These are phyloP conservation scores for Papiliotrema fonsecae DNA, from an alignment of 1,284 basidiomycete species.

Conservation along the genomic window DNA sequence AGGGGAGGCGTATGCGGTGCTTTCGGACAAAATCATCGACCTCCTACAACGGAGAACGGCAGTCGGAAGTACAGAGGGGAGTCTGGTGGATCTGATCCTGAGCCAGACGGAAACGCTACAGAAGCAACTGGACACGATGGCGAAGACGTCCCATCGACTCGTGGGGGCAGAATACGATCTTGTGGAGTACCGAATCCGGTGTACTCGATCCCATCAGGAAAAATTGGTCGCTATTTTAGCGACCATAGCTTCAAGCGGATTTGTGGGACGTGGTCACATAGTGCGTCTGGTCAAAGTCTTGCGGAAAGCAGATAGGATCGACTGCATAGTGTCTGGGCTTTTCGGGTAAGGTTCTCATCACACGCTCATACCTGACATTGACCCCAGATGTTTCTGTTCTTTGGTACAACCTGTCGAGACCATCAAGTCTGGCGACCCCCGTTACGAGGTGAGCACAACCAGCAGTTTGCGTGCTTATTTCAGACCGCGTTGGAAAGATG, in stretches of 20 bases:
- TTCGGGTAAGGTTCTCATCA: constrained; percentile 14
- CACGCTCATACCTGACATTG: too few species aligned
- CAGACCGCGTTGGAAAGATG: constrained; percentile 24
- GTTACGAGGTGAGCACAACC: too few species aligned
- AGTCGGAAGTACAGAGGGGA: constrained; percentile 30
- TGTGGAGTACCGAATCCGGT: constrained; percentile 28
- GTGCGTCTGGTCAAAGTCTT: constrained; percentile 42
- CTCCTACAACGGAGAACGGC: constrained; percentile 19
- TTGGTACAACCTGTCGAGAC: too few species aligned
- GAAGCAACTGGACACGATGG: constrained; percentile 18
- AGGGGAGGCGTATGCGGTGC: constrained; percentile 23
- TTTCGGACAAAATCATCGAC: constrained; percentile 30
- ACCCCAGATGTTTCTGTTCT: too few species aligned
- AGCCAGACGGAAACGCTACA: constrained; percentile 33
- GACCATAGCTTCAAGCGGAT: constrained; percentile 24
- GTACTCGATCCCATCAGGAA: constrained; percentile 32
- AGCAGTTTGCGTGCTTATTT: too few species aligned
- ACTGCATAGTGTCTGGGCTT: constrained; percentile 28
- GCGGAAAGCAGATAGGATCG: constrained; percentile 31
- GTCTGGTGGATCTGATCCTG: constrained; percentile 34
- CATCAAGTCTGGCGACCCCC: too few species aligned
- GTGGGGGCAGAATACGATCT: constrained; percentile 28
- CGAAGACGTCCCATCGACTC: constrained; percentile 14
- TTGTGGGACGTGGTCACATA: constrained; percentile 38
- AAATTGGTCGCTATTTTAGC: constrained; percentile 31